Conservation (phyloP, 179 eudicot species). For the Actinidia chinensis region DNA sequence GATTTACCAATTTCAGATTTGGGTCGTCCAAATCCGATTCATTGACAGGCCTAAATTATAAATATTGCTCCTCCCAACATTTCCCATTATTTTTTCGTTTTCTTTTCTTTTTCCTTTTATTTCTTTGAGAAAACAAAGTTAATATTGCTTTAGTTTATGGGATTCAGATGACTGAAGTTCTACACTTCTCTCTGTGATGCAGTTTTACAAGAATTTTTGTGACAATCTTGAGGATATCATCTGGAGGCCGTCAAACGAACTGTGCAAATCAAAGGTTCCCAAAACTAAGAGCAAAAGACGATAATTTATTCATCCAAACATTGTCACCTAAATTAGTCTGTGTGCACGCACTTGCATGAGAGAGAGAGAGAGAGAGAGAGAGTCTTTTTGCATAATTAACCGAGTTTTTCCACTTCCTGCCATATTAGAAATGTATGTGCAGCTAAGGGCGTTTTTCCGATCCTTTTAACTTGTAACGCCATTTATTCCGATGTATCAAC, state of each 20-base stretch:
- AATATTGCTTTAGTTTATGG: background rate
- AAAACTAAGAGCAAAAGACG: constrained; percentile 64
- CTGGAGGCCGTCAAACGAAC: constrained; percentile 76
- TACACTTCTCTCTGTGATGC: constrained; percentile 20
- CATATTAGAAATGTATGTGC: too few species aligned
- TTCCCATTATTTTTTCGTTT: background rate
- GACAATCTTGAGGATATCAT: constrained; percentile 89
- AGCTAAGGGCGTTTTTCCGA: too few species aligned
- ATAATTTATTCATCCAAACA: constrained; percentile 11
- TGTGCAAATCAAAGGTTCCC: constrained; percentile 46
- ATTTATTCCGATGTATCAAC: too few species aligned
- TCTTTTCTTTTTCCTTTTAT: background rate
- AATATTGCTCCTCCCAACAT: background rate
- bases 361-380: too few species aligned
- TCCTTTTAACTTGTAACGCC: too few species aligned
- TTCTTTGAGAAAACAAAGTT: background rate
- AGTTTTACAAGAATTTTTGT: constrained; percentile 87
- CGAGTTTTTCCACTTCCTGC: too few species aligned
- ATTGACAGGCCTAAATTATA: too few species aligned
- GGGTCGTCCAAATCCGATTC: too few species aligned
- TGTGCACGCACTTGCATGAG: too few species aligned
- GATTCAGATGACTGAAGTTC: background rate
- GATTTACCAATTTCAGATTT: too few species aligned
- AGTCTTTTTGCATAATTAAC: too few species aligned
- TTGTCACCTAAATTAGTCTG: too few species aligned